Conservation (phyloP, 805 yeast genomes). For the Lipomyces starkeyi region DNA sequence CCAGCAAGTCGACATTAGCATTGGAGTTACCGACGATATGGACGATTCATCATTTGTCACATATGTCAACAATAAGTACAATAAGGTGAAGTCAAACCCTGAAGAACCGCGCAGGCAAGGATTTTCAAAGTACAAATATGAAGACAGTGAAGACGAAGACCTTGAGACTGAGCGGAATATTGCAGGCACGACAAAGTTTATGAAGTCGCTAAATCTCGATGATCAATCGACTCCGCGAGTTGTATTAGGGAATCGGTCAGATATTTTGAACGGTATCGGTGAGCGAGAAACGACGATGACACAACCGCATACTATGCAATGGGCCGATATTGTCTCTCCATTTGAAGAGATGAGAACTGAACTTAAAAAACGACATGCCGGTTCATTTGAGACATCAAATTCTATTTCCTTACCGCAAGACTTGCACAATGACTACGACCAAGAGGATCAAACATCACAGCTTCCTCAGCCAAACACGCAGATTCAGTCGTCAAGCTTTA, state of each 20-base stretch:
- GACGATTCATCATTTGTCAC: conserved; percentile 19
- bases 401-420: conserved; percentile 20
- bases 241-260: conserved; percentile 17
- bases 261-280: conserved; percentile 4
- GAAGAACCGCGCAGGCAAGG: background rate
- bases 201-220: conserved; percentile 24
- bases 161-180: conserved; percentile 27
- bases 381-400: conserved; percentile 24
- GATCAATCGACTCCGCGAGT: conserved; percentile 30
- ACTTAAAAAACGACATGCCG: conserved; percentile 1
- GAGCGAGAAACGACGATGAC: background rate
- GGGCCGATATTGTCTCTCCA: conserved; percentile 36
- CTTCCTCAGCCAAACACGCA: conserved; percentile 17
- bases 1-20: background rate
- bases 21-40: conserved; percentile 5
- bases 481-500: conserved; percentile 1
- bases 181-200: conserved; percentile 25
- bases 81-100: background rate
- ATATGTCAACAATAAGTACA: conserved; percentile 7
- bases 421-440: conserved; percentile 7
- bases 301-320: conserved; percentile 13
- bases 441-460: conserved; percentile 14
- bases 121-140: background rate
- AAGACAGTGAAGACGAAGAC: conserved; percentile 27
- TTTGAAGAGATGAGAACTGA: conserved; percentile 33